Conservation (phyloP, 2,329 filamentous ascomycete genomes). For the Penicillium sp. region DNA sequence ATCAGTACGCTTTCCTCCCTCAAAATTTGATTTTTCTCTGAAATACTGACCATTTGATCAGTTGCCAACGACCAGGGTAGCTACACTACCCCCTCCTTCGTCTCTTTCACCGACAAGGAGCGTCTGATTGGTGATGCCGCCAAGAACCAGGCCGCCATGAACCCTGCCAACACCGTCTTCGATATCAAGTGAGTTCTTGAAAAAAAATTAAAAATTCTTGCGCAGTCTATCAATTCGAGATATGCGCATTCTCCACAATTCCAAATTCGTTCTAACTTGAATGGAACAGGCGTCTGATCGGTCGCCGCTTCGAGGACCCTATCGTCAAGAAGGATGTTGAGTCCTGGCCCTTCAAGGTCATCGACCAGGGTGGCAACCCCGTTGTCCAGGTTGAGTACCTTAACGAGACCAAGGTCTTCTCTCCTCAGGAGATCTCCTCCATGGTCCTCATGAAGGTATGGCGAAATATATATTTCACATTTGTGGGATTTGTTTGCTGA, state of each 20-base stretch:
- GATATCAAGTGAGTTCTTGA: constrained; percentile 82
- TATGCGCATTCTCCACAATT: constrained; percentile 1
- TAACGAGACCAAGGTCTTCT: constrained; percentile 92
- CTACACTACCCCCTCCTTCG: constrained; percentile 98
- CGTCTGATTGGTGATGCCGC: constrained; percentile 98
- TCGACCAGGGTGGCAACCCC: constrained; percentile 84
- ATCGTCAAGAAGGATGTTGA: constrained; percentile 98
- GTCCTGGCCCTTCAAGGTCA: constrained; percentile 98
- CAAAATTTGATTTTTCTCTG: not conserved
- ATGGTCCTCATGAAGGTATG: constrained; percentile 97
- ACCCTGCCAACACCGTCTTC: constrained; percentile 97
- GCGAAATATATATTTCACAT: constrained; percentile 2
- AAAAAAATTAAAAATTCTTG: not conserved
- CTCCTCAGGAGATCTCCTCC: constrained; percentile 96
- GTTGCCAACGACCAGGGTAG: constrained; percentile 99
- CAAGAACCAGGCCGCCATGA: constrained; percentile 99
- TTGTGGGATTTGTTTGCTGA: constrained; percentile 22
- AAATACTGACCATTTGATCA: constrained; percentile 33
- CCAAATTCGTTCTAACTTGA: constrained; percentile 9
- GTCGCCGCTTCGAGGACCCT: constrained; percentile 89
- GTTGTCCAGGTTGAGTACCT: constrained; percentile 95
- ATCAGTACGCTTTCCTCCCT: constrained; percentile 66
- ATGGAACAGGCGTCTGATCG: constrained; percentile 80
- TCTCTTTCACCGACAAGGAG: constrained; percentile 98
- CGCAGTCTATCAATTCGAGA: not conserved